These are phyloP conservation scores for Hypsizygus ulmarius DNA, from an alignment of 1,284 basidiomycete genomes.

Conservation along the genomic window DNA sequence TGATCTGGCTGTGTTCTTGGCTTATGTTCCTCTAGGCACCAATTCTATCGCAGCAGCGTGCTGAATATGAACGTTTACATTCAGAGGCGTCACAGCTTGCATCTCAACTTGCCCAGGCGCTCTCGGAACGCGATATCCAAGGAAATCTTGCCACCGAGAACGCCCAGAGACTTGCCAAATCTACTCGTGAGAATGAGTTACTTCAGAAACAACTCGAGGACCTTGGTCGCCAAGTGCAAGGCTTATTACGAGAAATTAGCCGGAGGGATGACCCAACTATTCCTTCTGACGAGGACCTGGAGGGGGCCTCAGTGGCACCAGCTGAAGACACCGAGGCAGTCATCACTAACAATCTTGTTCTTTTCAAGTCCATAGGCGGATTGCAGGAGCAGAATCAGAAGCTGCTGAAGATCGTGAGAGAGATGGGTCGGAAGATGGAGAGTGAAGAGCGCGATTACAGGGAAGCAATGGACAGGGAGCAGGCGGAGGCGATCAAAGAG, in stretches of 20 bases:
- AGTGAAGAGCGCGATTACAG: constrained; percentile 69
- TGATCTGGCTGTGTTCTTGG: not conserved
- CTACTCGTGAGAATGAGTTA: constrained; percentile 65
- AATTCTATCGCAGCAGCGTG: constrained; percentile 80
- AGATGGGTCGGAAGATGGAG: constrained; percentile 78
- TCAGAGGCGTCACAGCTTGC: constrained; percentile 80
- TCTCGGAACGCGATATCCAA: constrained; percentile 65
- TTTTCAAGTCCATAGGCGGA: constrained; percentile 79
- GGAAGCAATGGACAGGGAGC: constrained; percentile 64
- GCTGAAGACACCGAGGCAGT: constrained; percentile 70
- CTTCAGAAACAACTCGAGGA: constrained; percentile 82
- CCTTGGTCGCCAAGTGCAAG: constrained; percentile 83
- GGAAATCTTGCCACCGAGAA: constrained; percentile 50
- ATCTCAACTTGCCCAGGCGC: constrained; percentile 69
- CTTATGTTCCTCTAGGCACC: constrained; percentile 63
- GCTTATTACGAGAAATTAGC: constrained; percentile 76
- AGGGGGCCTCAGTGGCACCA: constrained; percentile 36
- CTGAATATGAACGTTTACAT: constrained; percentile 79
- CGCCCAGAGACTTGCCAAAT: constrained; percentile 61
- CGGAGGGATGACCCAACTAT: constrained; percentile 81
- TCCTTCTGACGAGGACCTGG: constrained; percentile 69
- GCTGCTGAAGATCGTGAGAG: constrained; percentile 80
- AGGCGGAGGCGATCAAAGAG: constrained; percentile 80
- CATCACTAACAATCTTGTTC: constrained; percentile 88
- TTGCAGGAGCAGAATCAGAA: constrained; percentile 92